Evolutionary conservation across 2,329 filamentous ascomycete species (phyloP).

Genomic region (Aureobasidium lini): DNA sequence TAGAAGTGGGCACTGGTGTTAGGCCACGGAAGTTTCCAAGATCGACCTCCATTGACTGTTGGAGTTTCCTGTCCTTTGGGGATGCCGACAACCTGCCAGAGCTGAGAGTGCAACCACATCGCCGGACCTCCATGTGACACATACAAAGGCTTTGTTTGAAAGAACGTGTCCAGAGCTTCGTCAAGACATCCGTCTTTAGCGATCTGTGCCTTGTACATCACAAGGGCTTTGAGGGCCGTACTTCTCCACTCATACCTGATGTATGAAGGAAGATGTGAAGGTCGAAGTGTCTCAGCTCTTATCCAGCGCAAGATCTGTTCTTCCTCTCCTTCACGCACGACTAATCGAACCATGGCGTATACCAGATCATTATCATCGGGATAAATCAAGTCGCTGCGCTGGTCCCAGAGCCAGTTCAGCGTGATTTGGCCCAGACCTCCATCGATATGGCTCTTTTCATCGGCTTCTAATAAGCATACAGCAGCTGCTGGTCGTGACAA

Average conservation of each 20-base stretch:
- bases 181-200: not conserved
- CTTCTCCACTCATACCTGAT: not conserved
- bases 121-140: not conserved
- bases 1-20: not conserved
- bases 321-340: not conserved
- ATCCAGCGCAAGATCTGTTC: not conserved
- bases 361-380: not conserved
- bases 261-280: not conserved
- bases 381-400: not conserved
- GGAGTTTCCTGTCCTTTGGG: not conserved
- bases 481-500: not conserved
- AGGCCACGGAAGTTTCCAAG: not conserved
- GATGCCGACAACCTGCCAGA: not conserved
- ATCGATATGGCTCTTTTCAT: no score
- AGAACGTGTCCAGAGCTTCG: not conserved
- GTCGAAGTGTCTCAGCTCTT: not conserved
- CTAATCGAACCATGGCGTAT: not conserved
- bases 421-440: not conserved
- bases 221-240: not conserved
- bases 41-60: not conserved
- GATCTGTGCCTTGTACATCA: not conserved
- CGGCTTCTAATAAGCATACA: not conserved
- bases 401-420: not conserved
- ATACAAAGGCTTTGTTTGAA: not conserved
- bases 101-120: not conserved